Base-by-base conservation (phyloP, 163 green algal genomes). In the Chlorella variabilis region DNA sequence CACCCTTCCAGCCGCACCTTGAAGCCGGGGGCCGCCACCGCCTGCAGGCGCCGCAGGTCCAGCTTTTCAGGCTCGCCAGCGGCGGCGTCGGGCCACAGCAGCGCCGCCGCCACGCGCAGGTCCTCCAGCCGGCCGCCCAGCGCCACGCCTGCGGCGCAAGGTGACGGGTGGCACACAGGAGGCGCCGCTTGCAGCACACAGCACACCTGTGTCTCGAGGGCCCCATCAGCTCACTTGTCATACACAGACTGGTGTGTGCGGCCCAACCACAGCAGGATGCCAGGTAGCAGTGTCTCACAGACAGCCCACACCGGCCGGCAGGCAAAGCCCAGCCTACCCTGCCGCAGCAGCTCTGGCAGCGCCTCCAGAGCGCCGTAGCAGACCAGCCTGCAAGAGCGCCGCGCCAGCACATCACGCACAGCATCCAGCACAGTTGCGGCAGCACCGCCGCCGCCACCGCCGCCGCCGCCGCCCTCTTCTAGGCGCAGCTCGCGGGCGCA, bases 51-150 rank as follows among this genome's bases (percentile, higher is more conserved):
- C 67, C 68, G 71, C 18, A 83, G 78, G 8, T 36, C 42, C 15
- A 77, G 62, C 66, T 36, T 66, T 33, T 34, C n/a, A 15, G 54
- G 33, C 27, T 70, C 73, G 18, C 71, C 41, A 15, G 58, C 66
- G 20, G 51, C 36, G 0, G 67, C 56, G n/a, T 62, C 56, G 1
- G 69, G 78, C 38, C 66, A 73, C 39, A 84, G 68, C 41, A 84
- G 78, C 41, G 39, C 45, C 1, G 54, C 68, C 11, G 78, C 78
- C 36, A 78, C 56, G 0, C 23, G 78, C 3, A 56, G 68, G 56
- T 84, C 78, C 65, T 77, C 77, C 27, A 77, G 13, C 13, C n/a
- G 66, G 20, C 77, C 77, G 8, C 65, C 65, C 48, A 83, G 49
- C 29, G 3, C n/a, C 36, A 83, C 5, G 21, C 77, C 77, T 77